Evolutionary conservation across 2,329 filamentous ascomycete species (phyloP).

Genomic region (Dactylellina parvicollis): DNA sequence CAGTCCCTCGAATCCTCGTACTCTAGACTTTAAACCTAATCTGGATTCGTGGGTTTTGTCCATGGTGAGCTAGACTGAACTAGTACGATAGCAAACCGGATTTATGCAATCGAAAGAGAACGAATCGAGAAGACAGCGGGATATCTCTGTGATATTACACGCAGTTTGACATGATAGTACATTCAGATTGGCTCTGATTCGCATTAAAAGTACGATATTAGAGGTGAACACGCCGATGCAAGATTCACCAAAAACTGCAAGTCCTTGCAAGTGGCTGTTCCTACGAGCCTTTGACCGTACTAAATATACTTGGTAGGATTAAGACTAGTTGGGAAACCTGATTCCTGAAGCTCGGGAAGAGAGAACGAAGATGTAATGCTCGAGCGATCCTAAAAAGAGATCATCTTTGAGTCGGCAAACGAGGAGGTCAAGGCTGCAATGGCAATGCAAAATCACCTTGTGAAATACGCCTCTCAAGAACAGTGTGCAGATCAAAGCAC

Average conservation of each 20-base stretch:
- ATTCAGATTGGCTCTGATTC: slow-evolving; percentile 5
- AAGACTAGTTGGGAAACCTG: slow-evolving; percentile 5
- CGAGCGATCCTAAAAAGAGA: background rate
- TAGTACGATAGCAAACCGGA: too few relatives aligned
- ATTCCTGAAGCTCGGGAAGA: background rate
- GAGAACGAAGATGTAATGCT: background rate
- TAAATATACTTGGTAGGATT: slow-evolving; percentile 1
- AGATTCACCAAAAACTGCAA: slow-evolving; percentile 32
- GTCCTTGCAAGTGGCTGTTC: slow-evolving; percentile 16
- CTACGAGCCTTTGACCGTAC: background rate
- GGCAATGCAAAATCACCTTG: too few relatives aligned
- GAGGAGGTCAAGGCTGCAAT: too few relatives aligned
- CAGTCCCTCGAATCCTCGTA: too few relatives aligned
- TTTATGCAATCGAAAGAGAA: too few relatives aligned
- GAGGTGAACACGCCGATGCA: background rate
- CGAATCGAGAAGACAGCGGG: too few relatives aligned
- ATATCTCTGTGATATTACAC: slow-evolving; percentile 10
- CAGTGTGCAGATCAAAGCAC: too few relatives aligned
- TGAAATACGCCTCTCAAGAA: too few relatives aligned
- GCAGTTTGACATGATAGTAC: background rate
- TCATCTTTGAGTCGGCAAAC: background rate
- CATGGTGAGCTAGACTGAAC: too few relatives aligned
- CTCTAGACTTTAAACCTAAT: too few relatives aligned
- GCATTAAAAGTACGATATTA: slow-evolving; percentile 8
- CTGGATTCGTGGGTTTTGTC: too few relatives aligned